Conservation (phyloP, 768 basidiomycete genomes). For the Boletus rufocinnamomeus region DNA sequence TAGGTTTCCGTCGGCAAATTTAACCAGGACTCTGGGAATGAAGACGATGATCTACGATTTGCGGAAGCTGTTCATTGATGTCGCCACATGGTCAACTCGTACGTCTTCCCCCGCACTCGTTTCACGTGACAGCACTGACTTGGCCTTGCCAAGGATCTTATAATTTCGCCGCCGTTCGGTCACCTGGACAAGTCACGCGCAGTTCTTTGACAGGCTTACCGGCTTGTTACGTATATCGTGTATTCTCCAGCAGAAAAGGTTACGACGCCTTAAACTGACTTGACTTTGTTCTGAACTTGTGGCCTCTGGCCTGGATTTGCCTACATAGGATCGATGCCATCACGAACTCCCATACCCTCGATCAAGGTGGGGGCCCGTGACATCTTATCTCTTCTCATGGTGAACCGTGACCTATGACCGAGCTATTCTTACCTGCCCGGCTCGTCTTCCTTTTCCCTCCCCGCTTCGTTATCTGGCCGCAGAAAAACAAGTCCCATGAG, state of each 20-base stretch:
- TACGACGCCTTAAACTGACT: not conserved
- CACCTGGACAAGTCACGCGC: not conserved
- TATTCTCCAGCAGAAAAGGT: not conserved
- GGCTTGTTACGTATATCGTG: not conserved
- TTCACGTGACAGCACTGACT: not conserved
- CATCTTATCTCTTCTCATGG: not conserved
- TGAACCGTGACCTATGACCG: not conserved
- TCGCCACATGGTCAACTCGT: not conserved
- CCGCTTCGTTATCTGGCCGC: not conserved
- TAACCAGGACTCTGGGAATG: not conserved
- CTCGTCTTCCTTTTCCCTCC: not conserved
- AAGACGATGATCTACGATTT: not conserved
- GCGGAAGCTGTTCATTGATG: not conserved
- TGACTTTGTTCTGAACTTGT: not conserved
- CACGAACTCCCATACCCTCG: not conserved
- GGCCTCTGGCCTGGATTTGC: not conserved
- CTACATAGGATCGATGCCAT: not conserved
- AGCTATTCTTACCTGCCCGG: slow-evolving; percentile 6
- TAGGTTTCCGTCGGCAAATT: not conserved
- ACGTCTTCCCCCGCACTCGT: not conserved
- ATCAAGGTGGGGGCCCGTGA: not conserved
- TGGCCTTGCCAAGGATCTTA: not conserved
- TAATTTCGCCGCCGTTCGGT: not conserved
- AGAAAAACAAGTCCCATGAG: not conserved
- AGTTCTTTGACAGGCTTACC: not conserved